Conservation (phyloP, 225 moss, liverwort and hornwort species). For the Marchantia paleacea region DNA sequence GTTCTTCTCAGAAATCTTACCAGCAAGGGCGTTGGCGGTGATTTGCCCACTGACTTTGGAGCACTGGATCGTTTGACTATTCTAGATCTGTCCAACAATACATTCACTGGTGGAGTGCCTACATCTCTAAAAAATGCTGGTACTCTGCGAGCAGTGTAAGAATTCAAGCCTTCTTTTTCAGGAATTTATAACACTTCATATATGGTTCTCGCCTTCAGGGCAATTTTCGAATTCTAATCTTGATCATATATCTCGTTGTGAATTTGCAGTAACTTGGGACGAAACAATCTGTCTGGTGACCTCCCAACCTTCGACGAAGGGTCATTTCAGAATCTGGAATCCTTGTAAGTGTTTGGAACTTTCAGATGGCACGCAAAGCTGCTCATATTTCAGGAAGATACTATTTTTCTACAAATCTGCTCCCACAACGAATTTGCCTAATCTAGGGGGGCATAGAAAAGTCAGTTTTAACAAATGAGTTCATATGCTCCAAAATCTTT, state of each 20-base stretch:
- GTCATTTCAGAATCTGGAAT: neutral
- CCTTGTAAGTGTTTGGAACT: neutral
- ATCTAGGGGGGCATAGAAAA: no score
- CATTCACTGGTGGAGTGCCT: neutral
- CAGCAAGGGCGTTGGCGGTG: neutral
- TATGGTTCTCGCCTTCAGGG: no score
- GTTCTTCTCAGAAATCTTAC: slow-evolving; percentile 16
- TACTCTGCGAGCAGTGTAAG: slow-evolving; percentile 11
- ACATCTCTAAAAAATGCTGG: neutral
- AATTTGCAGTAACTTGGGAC: neutral
- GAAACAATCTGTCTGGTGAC: neutral
- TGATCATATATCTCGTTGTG: neutral
- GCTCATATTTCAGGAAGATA: no score
- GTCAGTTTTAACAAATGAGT: no score
- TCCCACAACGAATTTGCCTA: no score
- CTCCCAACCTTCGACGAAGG: neutral
- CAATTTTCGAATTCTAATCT: no score
- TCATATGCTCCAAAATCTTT: no score
- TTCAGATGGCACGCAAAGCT: no score
- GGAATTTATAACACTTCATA: no score
- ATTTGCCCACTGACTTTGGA: neutral
- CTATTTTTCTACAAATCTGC: no score
- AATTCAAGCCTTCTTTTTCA: neutral
- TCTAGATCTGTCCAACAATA: slow-evolving; percentile 17
- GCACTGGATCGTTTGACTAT: neutral